Evolutionary conservation across 331 rosid species (phyloP), one percentile per base, ranked within the genome.

Genomic region (Acacia pycnantha): DNA sequence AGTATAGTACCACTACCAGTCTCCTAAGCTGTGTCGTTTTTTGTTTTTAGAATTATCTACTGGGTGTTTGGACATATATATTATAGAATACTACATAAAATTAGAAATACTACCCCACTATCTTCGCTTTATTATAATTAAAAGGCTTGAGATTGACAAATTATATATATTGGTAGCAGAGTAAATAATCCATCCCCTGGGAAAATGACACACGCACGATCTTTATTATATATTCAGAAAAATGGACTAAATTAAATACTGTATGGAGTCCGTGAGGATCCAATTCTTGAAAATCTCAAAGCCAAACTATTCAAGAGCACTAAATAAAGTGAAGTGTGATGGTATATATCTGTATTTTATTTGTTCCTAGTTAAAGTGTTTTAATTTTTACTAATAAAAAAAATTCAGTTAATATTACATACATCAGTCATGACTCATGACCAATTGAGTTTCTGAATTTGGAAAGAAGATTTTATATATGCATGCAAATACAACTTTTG

Each of bases 71-170:
- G 46, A 9, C 46, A 41, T 9, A 37, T 37, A 37, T 37, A 37
- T 37, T 4, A 37, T 37, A 37, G 41, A 37, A 9, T 37, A 2
- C 46, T 9, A 0, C 12, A 9, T 43, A 43, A 43, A 10, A 43
- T 43, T 8, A 43, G 12, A 43, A 40, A 40, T 40, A 40, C 10
- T 40, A 40, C 9, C 43, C 43, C 10, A 5, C 43, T 27, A 27
- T 18, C 19, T 76, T 67, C 21, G n/a, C 0, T 40, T 40, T 40
- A 5, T 40, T 40, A 40, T 40, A 40, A 40, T 48, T 33, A 24
- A 68, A 26, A 3, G 22, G 70, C 72, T 59, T 81, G 90, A 87
- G 84, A 89, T 87, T 79, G 72, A 81, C 83, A 81, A 78, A 33
- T 33, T 35, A 59, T 50, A 76, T 37, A 47, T 50, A 51, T 16